Conservation (phyloP, 2,329 filamentous ascomycete genomes). For the Botrytis deweyae region DNA sequence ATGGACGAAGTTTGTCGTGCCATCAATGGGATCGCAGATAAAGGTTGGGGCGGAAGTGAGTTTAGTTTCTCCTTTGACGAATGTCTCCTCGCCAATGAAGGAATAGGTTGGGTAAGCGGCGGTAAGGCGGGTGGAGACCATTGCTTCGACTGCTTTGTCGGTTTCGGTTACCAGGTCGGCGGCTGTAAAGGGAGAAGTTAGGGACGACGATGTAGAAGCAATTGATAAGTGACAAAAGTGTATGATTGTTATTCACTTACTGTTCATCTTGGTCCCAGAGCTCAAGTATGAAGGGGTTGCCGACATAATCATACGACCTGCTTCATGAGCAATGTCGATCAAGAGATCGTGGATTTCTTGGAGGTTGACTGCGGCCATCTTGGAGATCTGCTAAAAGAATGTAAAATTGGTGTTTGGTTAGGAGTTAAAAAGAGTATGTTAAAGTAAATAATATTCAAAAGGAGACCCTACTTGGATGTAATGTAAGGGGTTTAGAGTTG, state of each 20-base stretch:
- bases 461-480: neutral
- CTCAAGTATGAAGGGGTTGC: constrained; percentile 59
- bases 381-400: neutral
- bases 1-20: constrained; percentile 80
- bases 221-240: constrained; percentile 1
- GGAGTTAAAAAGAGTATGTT: neutral
- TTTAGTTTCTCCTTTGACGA: constrained; percentile 60
- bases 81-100: constrained; percentile 78
- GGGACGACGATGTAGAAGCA: constrained; percentile 15
- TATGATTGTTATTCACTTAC: constrained; percentile 37
- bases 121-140: constrained; percentile 55
- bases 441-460: neutral
- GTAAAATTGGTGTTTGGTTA: neutral
- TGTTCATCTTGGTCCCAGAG: constrained; percentile 64
- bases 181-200: constrained; percentile 44
- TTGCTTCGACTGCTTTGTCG: constrained; percentile 63
- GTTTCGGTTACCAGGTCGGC: constrained; percentile 69
- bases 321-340: constrained; percentile 58
- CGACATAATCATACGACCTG: constrained; percentile 62
- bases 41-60: constrained; percentile 71
- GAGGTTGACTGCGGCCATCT: constrained; percentile 58
- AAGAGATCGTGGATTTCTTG: constrained; percentile 62
- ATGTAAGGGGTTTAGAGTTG: neutral
- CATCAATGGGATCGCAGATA: constrained; percentile 80
- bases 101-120: constrained; percentile 54